Base-by-base conservation (phyloP, 176 grass and related monocot species). In the Puya raimondii region DNA sequence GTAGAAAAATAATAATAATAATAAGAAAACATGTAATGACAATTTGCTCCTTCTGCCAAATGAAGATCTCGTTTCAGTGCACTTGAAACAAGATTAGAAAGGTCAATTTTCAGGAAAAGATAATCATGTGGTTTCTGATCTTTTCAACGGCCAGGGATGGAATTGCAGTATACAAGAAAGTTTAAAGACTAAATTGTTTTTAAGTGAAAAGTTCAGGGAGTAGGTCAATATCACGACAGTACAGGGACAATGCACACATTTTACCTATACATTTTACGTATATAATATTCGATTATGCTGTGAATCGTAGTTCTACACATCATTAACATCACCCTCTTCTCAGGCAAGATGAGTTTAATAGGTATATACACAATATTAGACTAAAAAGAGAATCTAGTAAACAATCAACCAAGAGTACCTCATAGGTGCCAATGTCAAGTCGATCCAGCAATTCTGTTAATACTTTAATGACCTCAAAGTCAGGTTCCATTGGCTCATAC, bases 401-500 rank as follows among this genome's bases (percentile, higher is more conserved):
- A 0, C 17, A 6, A 20, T 64, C 4, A 27, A 67, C 18, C 18
- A 61, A 57, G 12, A n/a, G 49, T 65, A 86, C 84, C 79, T 94
- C 95, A 61, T 93, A 94, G 2, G 63, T 42, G 47, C 95, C 95
- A 67, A 99, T 94, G 76, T 99, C 80, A 50, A 99, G 73, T 65
- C 84, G 87, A 83, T 99, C 87, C 61, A 99, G 53, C 64, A 99
- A 83, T 80, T 99, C 84, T 53, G 84, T 94, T 70, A 93, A 75
- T 66, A 99, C 95, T 74, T 85, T 92, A 65, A 94, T 81, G 51
- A 94, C 90, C 78, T 99, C 95, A 52, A 88, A 99, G 80, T 99
- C 95, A 0, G 95, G 87, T 70, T 90, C 86, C 95, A 99, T 99
- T 29, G 80, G 67, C 68, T 93, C 87, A 74, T 88, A 94, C 18